Conservation (phyloP, 2,329 filamentous ascomycete genomes). For the Pyricularia sp. region DNA sequence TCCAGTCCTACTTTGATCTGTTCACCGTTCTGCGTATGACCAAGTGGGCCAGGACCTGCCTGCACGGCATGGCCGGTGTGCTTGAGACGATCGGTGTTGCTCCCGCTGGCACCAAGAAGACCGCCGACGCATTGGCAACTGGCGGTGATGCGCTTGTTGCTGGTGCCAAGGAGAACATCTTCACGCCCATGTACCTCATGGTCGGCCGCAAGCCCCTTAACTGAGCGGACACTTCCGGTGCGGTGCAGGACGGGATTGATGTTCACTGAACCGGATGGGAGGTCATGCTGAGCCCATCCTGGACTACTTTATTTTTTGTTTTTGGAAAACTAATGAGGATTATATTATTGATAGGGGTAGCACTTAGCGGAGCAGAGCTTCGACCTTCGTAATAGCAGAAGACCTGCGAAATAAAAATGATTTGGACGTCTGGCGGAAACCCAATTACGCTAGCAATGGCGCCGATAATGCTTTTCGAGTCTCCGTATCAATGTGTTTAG, state of each 20-base stretch:
- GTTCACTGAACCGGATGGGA: not conserved
- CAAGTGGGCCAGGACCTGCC: conserved; percentile 59
- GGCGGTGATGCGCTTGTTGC: conserved; percentile 79
- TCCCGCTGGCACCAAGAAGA: conserved; percentile 80
- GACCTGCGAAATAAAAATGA: not conserved
- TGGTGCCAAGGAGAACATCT: conserved; percentile 78
- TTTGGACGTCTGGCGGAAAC: not conserved
- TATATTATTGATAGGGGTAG: not conserved
- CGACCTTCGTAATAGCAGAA: not conserved
- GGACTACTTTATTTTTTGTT: not conserved
- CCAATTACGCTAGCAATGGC: not conserved
- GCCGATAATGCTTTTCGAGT: not conserved
- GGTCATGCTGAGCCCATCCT: not conserved
- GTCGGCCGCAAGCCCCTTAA: conserved; percentile 67
- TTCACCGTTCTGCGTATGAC: conserved; percentile 84
- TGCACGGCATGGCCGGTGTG: conserved; percentile 63
- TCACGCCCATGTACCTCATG: conserved; percentile 98
- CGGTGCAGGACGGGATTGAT: not conserved
- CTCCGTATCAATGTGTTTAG: not conserved
- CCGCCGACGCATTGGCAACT: conserved; percentile 73
- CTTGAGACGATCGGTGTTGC: conserved; percentile 66
- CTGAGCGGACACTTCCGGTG: conserved; percentile 10
- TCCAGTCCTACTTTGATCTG: conserved; percentile 66
- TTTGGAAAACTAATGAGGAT: not conserved
- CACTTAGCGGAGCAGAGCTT: not conserved